These are phyloP conservation scores for Clitopilus hobsonii DNA, from an alignment of 768 basidiomycete genomes.

Conservation along the genomic window DNA sequence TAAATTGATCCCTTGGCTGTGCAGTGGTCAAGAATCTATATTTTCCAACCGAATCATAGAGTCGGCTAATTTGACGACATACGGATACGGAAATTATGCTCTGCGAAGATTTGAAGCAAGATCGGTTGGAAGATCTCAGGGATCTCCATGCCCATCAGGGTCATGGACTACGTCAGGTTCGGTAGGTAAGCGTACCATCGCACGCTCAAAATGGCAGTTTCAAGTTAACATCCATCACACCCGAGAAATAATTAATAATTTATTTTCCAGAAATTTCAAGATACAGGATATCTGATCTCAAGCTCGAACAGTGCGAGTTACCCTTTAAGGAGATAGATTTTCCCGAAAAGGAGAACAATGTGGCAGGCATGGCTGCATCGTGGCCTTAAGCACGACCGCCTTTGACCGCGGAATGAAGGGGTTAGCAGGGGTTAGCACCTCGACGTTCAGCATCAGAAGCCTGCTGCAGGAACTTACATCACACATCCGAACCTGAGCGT, in stretches of 20 bases:
- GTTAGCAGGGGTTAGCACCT: neutral
- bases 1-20: no score
- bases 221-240: neutral
- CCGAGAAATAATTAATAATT: neutral
- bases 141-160: neutral
- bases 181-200: neutral
- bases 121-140: neutral
- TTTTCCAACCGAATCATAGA: neutral
- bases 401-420: neutral
- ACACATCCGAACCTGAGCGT: neutral
- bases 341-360: neutral
- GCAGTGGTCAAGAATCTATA: neutral
- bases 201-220: neutral
- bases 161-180: neutral
- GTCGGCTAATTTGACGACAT: neutral
- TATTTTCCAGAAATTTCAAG: neutral
- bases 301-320: neutral
- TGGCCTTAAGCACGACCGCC: neutral
- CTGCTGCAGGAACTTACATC: neutral
- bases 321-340: constrained; percentile 1
- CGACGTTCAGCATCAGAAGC: neutral
- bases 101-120: neutral
- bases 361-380: neutral
- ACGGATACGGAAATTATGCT: neutral
- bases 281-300: neutral